phyloP scores from a whole-genome alignment of 2,329 filamentous ascomycete species.

The Colletotrichum destructivum region DNA sequence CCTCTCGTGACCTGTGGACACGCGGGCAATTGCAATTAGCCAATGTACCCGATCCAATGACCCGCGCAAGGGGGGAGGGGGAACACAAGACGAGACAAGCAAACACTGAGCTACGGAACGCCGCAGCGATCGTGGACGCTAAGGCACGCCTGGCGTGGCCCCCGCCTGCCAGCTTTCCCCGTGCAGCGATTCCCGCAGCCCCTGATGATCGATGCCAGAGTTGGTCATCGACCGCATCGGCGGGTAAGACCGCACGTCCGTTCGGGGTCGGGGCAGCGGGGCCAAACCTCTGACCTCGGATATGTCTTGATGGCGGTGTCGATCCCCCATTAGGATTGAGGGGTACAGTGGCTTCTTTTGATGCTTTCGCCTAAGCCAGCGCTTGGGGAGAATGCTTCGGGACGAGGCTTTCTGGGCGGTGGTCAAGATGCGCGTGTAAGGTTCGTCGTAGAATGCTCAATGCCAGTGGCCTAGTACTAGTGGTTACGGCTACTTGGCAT shows the following conservation, averaged over 20 bases:
- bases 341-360: constrained; percentile 15
- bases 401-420: neutral
- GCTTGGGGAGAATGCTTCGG: neutral
- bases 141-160: constrained; percentile 30
- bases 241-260: constrained; percentile 20
- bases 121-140: constrained; percentile 36
- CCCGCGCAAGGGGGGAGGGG: neutral
- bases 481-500: neutral
- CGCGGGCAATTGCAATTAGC: constrained; percentile 17
- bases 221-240: constrained; percentile 39
- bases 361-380: neutral
- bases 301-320: constrained; percentile 14
- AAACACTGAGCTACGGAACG: constrained; percentile 20
- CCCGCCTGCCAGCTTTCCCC: constrained; percentile 37
- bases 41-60: constrained; percentile 15
- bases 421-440: neutral
- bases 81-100: neutral
- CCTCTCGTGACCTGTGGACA: constrained; percentile 13
- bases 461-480: neutral
- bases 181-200: constrained; percentile 31
- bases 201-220: constrained; percentile 42
- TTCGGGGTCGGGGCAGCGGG: constrained; percentile 12
- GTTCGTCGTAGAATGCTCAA: neutral
- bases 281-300: constrained; percentile 1
- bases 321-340: constrained; percentile 18